Conservation (phyloP, 2,329 filamentous ascomycete species). For the Malbranchea cinnamomea region DNA sequence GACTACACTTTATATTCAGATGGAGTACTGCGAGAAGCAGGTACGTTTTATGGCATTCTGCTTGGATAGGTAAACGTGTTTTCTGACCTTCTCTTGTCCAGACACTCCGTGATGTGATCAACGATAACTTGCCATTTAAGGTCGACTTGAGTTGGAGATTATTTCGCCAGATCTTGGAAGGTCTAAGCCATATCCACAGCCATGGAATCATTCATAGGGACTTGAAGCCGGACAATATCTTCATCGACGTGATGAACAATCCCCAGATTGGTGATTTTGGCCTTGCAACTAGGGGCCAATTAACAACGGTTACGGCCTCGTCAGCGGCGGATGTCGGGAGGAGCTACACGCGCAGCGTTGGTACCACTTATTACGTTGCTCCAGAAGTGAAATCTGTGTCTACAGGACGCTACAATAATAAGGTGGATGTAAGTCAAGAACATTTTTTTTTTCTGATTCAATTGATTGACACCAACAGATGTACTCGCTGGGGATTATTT, state of each 20-base stretch:
- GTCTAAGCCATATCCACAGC: slow-evolving; percentile 75
- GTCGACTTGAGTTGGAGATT: slow-evolving; percentile 73
- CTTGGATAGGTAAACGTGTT: neutral
- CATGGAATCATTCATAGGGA: slow-evolving; percentile 90
- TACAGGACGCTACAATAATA: slow-evolving; percentile 69
- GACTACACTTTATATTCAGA: slow-evolving; percentile 86
- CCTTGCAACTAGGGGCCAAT: slow-evolving; percentile 73
- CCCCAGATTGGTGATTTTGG: slow-evolving; percentile 97
- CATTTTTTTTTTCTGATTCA: neutral
- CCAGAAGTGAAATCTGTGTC: slow-evolving; percentile 72
- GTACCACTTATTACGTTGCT: slow-evolving; percentile 81
- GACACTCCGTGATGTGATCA: slow-evolving; percentile 80
- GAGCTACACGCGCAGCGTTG: slow-evolving; percentile 40
- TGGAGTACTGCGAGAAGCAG: slow-evolving; percentile 95
- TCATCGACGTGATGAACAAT: slow-evolving; percentile 79
- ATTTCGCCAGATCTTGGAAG: slow-evolving; percentile 82
- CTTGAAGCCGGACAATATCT: slow-evolving; percentile 93
- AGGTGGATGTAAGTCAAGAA: slow-evolving; percentile 58
- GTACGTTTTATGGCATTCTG: slow-evolving; percentile 28
- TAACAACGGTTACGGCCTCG: slow-evolving; percentile 25
- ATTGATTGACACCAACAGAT: slow-evolving; percentile 38
- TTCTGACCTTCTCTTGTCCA: slow-evolving; percentile 14
- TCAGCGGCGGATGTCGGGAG: slow-evolving; percentile 23
- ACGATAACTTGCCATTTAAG: slow-evolving; percentile 57
- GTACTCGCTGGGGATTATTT: slow-evolving; percentile 94